Conservation (phyloP, 257 asterid genomes). For the Echium plantagineum region DNA sequence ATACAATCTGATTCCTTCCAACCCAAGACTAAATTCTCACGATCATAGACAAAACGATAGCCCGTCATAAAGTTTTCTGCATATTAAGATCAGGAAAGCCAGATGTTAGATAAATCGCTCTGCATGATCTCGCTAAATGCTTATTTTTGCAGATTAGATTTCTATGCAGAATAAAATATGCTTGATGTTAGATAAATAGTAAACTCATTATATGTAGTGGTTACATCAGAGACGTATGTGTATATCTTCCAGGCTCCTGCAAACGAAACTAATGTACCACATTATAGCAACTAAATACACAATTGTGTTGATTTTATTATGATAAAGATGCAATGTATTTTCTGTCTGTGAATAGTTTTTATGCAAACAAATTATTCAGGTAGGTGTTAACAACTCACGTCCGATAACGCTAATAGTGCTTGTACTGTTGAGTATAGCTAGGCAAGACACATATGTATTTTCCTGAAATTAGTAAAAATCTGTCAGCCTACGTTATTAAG, state of each 20-base stretch:
- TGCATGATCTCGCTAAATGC: no score
- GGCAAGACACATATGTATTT: conserved; percentile 40
- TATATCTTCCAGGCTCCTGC: no score
- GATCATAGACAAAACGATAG: conserved; percentile 63
- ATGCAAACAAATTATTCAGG: background rate
- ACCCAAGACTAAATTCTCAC: conserved; percentile 80
- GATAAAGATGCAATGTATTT: no score
- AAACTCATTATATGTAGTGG: no score
- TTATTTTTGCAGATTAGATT: no score
- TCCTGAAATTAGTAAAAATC: conserved; percentile 27
- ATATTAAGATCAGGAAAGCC: background rate
- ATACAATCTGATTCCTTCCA: conserved; percentile 76
- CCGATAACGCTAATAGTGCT: conserved; percentile 81
- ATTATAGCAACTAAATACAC: no score
- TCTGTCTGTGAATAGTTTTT: background rate
- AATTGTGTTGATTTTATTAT: no score
- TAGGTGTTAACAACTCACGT: conserved; percentile 47
- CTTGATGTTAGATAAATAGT: no score
- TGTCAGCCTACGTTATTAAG: conserved; percentile 9
- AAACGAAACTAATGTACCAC: no score
- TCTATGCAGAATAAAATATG: no score
- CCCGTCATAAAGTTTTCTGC: conserved; percentile 94
- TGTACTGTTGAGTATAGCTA: conserved; percentile 64
- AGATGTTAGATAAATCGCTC: background rate
- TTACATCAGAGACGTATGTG: no score